Evolutionary conservation across 371 early-diverging fungal species (phyloP).

Genomic region (Antonospora locustae): DNA sequence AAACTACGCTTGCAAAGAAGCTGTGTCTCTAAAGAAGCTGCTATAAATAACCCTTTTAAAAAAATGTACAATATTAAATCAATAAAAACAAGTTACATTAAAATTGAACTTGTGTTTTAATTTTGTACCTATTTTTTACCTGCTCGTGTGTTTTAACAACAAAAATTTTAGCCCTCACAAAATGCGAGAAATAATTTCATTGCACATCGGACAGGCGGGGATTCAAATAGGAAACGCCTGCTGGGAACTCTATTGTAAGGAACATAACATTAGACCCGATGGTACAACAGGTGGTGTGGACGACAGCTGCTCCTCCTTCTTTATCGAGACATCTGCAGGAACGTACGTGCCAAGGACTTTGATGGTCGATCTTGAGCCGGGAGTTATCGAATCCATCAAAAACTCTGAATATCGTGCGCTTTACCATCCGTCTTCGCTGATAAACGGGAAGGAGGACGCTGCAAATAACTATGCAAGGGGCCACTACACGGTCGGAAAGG

Average conservation of each 20-base stretch:
- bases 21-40: background rate
- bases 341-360: slow-evolving; percentile 95
- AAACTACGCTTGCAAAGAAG: background rate
- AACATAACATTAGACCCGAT: slow-evolving; percentile 90
- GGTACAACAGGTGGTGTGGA: slow-evolving; percentile 60
- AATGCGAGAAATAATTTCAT: slow-evolving; percentile 90
- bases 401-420: slow-evolving; percentile 79
- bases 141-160: slow-evolving; percentile 5
- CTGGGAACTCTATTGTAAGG: slow-evolving; percentile 91
- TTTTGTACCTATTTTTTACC: background rate
- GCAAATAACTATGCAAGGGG: slow-evolving; percentile 99
- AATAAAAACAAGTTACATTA: too few relatives aligned
- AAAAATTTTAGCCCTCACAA: slow-evolving; percentile 30
- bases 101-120: background rate
- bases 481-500: slow-evolving; percentile 95
- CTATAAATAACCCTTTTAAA: background rate
- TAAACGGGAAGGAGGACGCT: slow-evolving; percentile 93
- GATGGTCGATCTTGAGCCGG: slow-evolving; percentile 88
- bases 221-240: slow-evolving; percentile 99
- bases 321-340: slow-evolving; percentile 78
- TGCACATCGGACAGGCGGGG: slow-evolving; percentile 94
- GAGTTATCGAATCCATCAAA: slow-evolving; percentile 86
- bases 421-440: slow-evolving; percentile 93
- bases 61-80: slow-evolving; percentile 1
- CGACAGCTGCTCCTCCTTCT: slow-evolving; percentile 79